These are phyloP conservation scores for Infundibulicybe gibba DNA, from an alignment of 768 basidiomycete genomes.

Conservation along the genomic window DNA sequence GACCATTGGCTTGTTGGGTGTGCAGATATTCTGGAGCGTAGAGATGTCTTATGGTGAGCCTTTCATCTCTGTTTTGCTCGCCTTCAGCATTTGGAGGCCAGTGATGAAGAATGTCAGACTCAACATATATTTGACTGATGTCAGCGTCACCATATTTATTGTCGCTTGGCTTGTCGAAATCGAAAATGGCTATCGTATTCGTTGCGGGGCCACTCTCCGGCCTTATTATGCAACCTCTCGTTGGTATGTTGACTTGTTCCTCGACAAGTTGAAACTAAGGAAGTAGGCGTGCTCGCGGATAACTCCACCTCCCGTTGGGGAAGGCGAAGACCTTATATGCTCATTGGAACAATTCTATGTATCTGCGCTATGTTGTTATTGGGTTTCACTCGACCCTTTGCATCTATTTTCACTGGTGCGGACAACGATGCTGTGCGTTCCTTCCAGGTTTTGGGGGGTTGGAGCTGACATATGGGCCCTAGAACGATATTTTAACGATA, in stretches of 20 bases:
- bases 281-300: slow-evolving; percentile 66
- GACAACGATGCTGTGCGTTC: slow-evolving; percentile 25
- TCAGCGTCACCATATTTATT: slow-evolving; percentile 82
- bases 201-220: slow-evolving; percentile 90
- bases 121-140: too few relatives aligned
- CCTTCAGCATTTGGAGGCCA: not conserved
- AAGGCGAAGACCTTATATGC: slow-evolving; percentile 82
- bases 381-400: slow-evolving; percentile 75
- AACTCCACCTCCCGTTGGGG: slow-evolving; percentile 82
- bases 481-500: slow-evolving; percentile 71
- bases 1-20: slow-evolving; percentile 77
- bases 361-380: slow-evolving; percentile 73
- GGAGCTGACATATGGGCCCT: not conserved
- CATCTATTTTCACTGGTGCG: slow-evolving; percentile 40
- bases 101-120: not conserved
- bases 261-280: not conserved
- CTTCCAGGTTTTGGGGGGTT: not conserved
- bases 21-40: slow-evolving; percentile 90
- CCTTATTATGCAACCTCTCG: slow-evolving; percentile 86
- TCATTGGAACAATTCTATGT: slow-evolving; percentile 65
- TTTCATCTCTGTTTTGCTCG: not conserved
- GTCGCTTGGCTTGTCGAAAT: slow-evolving; percentile 84
- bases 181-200: slow-evolving; percentile 86
- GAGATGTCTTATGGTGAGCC: slow-evolving; percentile 85
- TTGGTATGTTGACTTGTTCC: slow-evolving; percentile 46